Evolutionary conservation across 2,329 filamentous ascomycete species (phyloP), one percentile per base, ranked within the genome.

Genomic region (Cercospora sojina): DNA sequence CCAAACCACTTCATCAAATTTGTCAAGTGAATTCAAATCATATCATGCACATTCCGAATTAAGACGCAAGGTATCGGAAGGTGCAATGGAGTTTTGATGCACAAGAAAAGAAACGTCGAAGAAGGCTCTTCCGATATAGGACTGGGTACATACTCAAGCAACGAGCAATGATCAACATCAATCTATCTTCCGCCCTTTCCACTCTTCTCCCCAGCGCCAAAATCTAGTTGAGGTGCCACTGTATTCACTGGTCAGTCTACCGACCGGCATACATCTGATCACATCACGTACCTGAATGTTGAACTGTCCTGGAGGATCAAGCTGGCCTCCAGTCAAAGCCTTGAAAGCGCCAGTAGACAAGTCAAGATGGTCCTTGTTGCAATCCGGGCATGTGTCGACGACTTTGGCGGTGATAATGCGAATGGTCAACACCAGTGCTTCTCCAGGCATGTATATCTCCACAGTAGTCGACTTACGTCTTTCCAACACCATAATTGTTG

Each of bases 261-360:
- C 10, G 49, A 2, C 5, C 13, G 3, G 51, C 23, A 55, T 31
- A 5, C 3, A 55, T n/a, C 13, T 23, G 9, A 51, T 18, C 51
- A 3, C 20, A 7, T 1, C 0, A 55, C 51, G 4, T 31, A 31
- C 51, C 47, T 62, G 47, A 7, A 62, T 62, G 20, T 59, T 66
- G 35, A 66, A 57, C 64, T 58, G 23, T 25, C 64, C 59, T 1
- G 59, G 59, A 10, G 64, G 59, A 18, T 66, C 58, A 7, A 66
- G 49, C 16, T 56, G n/a, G 8, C 64, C 57, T 1, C 64, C 64
- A 1, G 64, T 62, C 49, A 66, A 32, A 20, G 47, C 64, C 51
- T 62, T 62, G 59, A 66, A 66, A n/a, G 59, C 59, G n/a, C 49
- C 64, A 38, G 59, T 57, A 6, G 59, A 62, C 23, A 66, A 35